A percentile compares a stretch with the other conserved stretches of the same genome.
phyloP scores from a whole-genome alignment of 2,329 filamentous ascomycete species.

The Pyricularia grisea region DNA sequence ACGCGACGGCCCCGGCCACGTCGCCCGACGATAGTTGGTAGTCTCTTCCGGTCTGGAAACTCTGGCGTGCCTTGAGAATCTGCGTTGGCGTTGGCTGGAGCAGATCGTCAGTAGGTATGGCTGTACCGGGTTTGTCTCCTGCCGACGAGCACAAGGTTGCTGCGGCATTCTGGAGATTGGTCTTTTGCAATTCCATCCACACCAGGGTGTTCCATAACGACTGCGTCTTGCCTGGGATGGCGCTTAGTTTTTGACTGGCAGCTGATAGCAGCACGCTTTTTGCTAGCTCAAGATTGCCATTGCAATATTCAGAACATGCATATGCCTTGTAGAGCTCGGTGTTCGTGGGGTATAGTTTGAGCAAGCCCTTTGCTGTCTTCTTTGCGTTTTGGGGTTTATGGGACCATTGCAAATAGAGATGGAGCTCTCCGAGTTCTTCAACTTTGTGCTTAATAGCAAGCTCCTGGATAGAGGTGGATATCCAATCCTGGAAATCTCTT shows the following conservation, averaged over 20 bases:
- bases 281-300: conserved; percentile 47
- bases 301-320: conserved; percentile 58
- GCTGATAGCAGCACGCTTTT: conserved; percentile 59
- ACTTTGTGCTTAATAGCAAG: conserved; percentile 37
- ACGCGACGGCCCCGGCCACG: conserved; percentile 37
- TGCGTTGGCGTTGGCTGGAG: conserved; percentile 21
- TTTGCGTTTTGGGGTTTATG: conserved; percentile 46
- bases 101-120: conserved; percentile 2
- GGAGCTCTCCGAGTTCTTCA: conserved; percentile 55
- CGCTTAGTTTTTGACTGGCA: conserved; percentile 34
- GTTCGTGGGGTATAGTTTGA: conserved; percentile 59
- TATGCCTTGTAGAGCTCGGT: conserved; percentile 70
- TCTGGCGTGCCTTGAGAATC: conserved; percentile 43
- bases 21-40: conserved; percentile 43
- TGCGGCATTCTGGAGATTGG: conserved; percentile 23
- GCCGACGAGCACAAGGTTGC: conserved; percentile 29
- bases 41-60: conserved; percentile 44
- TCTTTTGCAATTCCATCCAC: conserved; percentile 52
- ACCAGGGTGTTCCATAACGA: conserved; percentile 52
- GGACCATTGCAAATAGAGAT: conserved; percentile 55
- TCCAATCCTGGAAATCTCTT: conserved; percentile 32
- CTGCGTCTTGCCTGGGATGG: conserved; percentile 17
- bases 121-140: conserved; percentile 15
- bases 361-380: conserved; percentile 61
- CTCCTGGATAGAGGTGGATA: conserved; percentile 45